Base-by-base conservation (phyloP, 2,329 filamentous ascomycete species). In the Fusarium floridanum region DNA sequence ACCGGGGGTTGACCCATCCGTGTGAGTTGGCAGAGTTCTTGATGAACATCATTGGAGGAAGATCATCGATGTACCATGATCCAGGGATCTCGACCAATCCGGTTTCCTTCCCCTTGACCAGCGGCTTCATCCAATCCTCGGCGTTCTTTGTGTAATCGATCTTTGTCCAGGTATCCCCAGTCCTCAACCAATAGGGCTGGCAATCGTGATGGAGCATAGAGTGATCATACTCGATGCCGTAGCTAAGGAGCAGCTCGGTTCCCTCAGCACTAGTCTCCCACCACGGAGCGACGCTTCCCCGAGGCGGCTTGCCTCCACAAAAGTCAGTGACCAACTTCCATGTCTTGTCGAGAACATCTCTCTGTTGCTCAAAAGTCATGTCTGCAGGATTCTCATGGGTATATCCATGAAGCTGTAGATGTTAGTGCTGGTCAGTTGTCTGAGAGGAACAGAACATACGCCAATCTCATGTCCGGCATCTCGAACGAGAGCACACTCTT, bases 291-390 rank as follows among this genome's bases (percentile, higher is more conserved):
- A 95, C 92, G 43, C 88, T 91, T 1, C 93, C 93, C 2, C 92
- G 85, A 0, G 93, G 93, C 2, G 91, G 91, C 82, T 94, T 94
- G 2, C 68, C 60, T 12, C 93, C 91, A 43, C 77, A 78, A 55
- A 95, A 93, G 2, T 92, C 90, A 0, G 91, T 94, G 45, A 94
- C 87, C 81, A 94, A 86, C 34, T 88, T 87, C 80, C 91, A 95
- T 11, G 92, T 94, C 82, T 94, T 94, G 77, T 93, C 91, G 12
- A 95, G 87, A n/a, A 95, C 91, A 63, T 93, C 92, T 36, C 88
- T 88, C 82, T 95, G 93, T 83, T 95, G 94, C 79, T 94, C 92
- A 12, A 93, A 81, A 0, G 88, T 92, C 92, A 95, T 94, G 70
- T 91, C 89, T 0, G 85, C 86, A 0, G 93, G 92, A 78, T 95